These are phyloP conservation scores for Cyclotella atomus DNA, from an alignment of 108 stramenopile species.

Conservation along the genomic window DNA sequence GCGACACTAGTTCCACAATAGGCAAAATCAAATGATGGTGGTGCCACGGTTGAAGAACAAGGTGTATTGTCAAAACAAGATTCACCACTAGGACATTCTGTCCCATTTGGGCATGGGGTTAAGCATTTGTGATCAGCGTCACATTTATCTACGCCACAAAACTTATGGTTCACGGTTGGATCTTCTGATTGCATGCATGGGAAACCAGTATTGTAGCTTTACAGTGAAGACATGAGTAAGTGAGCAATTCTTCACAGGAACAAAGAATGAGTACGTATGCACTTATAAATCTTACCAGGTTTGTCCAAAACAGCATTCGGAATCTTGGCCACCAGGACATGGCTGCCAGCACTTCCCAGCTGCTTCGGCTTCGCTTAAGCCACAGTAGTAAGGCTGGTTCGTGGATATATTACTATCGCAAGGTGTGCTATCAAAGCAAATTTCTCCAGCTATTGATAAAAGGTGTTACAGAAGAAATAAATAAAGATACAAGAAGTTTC, in stretches of 20 bases:
- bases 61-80: slow-evolving; percentile 13
- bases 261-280: no score
- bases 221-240: neutral
- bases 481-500: no score
- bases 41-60: neutral
- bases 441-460: neutral
- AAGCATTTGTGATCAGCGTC: slow-evolving; percentile 15
- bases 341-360: slow-evolving; percentile 21
- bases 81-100: slow-evolving; percentile 16
- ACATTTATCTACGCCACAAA: slow-evolving; percentile 8
- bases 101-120: slow-evolving; percentile 8
- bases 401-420: slow-evolving; percentile 16
- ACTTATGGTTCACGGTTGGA: neutral
- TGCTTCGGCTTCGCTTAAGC: slow-evolving; percentile 9
- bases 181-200: slow-evolving; percentile 3
- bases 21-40: slow-evolving; percentile 11
- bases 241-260: neutral
- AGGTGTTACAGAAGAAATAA: no score
- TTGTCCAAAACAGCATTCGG: slow-evolving; percentile 21
- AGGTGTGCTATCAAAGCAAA: slow-evolving; percentile 9
- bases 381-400: slow-evolving; percentile 12
- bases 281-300: slow-evolving; percentile 16
- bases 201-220: slow-evolving; percentile 11
- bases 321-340: slow-evolving; percentile 17
- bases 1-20: slow-evolving; percentile 17